A percentile compares a stretch with the other conserved stretches of the same genome.
These are phyloP conservation scores for Fonsecaea multimorphosa DNA, from an alignment of 2,329 filamentous ascomycete genomes.

Conservation along the genomic window DNA sequence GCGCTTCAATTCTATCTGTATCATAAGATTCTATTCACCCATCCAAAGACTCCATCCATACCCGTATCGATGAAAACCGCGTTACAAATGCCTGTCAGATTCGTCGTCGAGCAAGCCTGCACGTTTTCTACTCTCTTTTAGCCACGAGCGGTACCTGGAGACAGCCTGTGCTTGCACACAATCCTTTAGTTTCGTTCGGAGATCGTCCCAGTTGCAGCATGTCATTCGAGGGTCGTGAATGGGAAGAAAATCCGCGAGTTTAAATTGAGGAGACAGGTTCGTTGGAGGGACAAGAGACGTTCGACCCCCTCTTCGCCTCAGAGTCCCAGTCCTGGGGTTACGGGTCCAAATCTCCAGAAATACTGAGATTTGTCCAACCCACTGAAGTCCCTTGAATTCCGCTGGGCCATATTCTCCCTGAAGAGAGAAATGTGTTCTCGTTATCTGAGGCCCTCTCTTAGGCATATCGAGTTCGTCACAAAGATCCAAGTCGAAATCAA, in stretches of 20 bases:
- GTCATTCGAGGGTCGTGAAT: conserved; percentile 14
- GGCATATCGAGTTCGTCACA: background rate
- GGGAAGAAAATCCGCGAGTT: conserved; percentile 14
- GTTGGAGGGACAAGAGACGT: conserved; percentile 6
- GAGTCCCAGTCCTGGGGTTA: conserved; percentile 4
- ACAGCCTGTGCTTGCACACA: conserved; percentile 7
- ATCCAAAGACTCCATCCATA: background rate
- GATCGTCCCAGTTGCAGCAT: conserved; percentile 13
- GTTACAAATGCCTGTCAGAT: background rate
- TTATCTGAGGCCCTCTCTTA: background rate
- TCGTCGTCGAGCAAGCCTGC: background rate
- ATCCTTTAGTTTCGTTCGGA: conserved; percentile 7
- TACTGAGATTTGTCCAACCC: conserved; percentile 14
- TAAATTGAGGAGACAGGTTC: conserved; percentile 13
- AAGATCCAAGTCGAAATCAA: background rate
- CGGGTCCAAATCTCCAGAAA: conserved; percentile 13
- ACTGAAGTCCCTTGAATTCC: conserved; percentile 15
- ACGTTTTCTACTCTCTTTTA: background rate
- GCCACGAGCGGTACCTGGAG: background rate
- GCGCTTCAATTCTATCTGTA: too few relatives aligned
- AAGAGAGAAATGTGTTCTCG: background rate
- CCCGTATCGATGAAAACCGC: background rate
- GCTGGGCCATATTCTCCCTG: conserved; percentile 10
- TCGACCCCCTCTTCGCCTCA: conserved; percentile 4
- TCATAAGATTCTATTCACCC: too few relatives aligned